These are phyloP conservation scores for Cercospora janseana DNA, from an alignment of 2,329 filamentous ascomycete species.

Conservation along the genomic window DNA sequence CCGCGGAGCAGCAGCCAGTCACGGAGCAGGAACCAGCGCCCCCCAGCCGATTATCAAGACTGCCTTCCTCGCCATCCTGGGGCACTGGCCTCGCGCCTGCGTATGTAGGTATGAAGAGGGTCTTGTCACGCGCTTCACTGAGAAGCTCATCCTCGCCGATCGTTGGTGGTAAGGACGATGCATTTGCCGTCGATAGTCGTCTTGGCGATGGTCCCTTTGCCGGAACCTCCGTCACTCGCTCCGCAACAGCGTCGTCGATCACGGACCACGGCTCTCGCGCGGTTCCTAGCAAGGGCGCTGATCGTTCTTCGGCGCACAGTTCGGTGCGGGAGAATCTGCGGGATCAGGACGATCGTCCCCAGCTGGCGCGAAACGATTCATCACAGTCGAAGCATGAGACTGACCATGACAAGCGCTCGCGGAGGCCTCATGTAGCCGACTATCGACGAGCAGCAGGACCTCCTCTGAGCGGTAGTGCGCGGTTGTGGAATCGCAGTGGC, in stretches of 20 bases:
- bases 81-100: slow-evolving; percentile 9
- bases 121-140: slow-evolving; percentile 14
- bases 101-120: slow-evolving; percentile 16
- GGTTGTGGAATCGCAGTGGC: slow-evolving; percentile 9
- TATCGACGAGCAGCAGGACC: slow-evolving; percentile 12
- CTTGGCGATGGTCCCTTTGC: too few relatives aligned
- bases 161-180: slow-evolving; percentile 5
- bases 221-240: too few relatives aligned
- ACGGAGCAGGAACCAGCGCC: background rate
- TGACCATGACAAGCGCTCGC: slow-evolving; percentile 6
- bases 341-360: background rate
- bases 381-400: slow-evolving; percentile 10
- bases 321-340: slow-evolving; percentile 10
- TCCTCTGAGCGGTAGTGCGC: slow-evolving; percentile 14
- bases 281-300: slow-evolving; percentile 15
- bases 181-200: slow-evolving; percentile 23
- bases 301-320: slow-evolving; percentile 9
- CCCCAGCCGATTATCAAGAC: background rate
- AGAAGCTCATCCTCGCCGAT: slow-evolving; percentile 5
- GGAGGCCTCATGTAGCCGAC: slow-evolving; percentile 16
- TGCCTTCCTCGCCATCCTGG: slow-evolving; percentile 1
- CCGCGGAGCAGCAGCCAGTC: slow-evolving; percentile 2
- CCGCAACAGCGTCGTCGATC: slow-evolving; percentile 13
- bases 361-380: slow-evolving; percentile 1
- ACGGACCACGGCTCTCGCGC: slow-evolving; percentile 14